Percentiles rank a stretch among this genome's conserved stretches.
These are phyloP conservation scores for Chaetomium strumarium DNA, from an alignment of 2,329 filamentous ascomycete genomes.

Conservation along the genomic window DNA sequence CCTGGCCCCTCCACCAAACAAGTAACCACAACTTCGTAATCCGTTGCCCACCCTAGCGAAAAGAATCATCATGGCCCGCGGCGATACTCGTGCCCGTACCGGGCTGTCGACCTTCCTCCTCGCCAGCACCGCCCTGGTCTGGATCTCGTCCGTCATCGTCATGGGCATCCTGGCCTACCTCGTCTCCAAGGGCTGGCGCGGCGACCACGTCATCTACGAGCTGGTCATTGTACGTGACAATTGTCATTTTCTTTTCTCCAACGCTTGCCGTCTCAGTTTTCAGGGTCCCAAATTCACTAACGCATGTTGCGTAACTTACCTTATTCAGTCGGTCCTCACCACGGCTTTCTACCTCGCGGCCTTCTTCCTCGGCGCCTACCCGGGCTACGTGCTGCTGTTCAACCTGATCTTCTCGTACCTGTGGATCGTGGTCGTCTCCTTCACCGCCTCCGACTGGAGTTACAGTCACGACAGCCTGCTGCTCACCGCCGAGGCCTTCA, in stretches of 20 bases:
- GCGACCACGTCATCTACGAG: slow-evolving; percentile 28
- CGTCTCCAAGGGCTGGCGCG: slow-evolving; percentile 21
- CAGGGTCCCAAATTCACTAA: not conserved
- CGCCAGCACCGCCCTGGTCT: slow-evolving; percentile 27
- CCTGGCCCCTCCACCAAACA: not conserved
- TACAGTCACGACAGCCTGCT: slow-evolving; percentile 20
- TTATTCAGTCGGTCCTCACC: slow-evolving; percentile 29
- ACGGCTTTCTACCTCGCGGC: slow-evolving; percentile 29
- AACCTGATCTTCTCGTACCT: slow-evolving; percentile 34
- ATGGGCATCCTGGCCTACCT: slow-evolving; percentile 32
- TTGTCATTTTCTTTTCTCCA: too few species aligned
- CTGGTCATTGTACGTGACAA: slow-evolving; percentile 29
- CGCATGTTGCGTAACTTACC: not conserved
- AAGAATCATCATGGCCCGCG: slow-evolving; percentile 14
- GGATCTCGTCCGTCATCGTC: slow-evolving; percentile 32
- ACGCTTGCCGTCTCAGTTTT: not conserved
- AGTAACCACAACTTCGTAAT: not conserved
- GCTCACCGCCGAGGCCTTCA: slow-evolving; percentile 31
- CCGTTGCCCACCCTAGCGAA: not conserved
- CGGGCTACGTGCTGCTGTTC: slow-evolving; percentile 28
- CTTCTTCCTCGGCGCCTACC: slow-evolving; percentile 27
- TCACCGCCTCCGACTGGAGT: slow-evolving; percentile 28
- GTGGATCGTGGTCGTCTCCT: slow-evolving; percentile 31
- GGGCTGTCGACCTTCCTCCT: slow-evolving; percentile 27
- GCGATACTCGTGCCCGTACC: slow-evolving; percentile 14